Conservation (phyloP, 331 rosid species). For the Quercus tomentella region DNA sequence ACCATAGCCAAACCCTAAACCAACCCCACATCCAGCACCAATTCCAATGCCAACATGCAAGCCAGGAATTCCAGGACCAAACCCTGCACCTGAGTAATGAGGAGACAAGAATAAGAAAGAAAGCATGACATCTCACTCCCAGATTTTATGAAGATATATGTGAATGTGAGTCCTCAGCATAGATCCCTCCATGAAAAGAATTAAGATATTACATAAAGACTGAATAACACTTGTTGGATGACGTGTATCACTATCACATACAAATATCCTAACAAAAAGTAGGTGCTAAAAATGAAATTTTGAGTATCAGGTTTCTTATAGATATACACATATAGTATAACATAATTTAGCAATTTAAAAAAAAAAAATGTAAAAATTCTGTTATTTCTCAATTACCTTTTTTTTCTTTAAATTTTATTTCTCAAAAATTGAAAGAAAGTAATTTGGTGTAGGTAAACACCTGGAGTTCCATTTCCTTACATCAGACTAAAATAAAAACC, state of each 20-base stretch:
- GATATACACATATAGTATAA: not conserved
- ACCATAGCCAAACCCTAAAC: conserved; percentile 91
- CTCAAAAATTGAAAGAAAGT: not conserved
- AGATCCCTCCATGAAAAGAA: not conserved
- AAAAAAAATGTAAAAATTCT: not conserved
- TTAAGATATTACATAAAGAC: not conserved
- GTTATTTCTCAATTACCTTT: not conserved
- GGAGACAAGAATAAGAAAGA: not conserved
- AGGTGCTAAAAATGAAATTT: not conserved
- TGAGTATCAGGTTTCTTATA: not conserved
- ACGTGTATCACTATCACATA: not conserved
- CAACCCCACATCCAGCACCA: conserved; percentile 92
- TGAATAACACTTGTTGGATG: not conserved
- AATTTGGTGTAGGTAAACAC: not conserved
- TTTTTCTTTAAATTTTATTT: not conserved
- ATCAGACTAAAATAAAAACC: not conserved
- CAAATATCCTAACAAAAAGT: not conserved
- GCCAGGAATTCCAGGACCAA: conserved; percentile 94
- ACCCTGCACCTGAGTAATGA: conserved; percentile 59
- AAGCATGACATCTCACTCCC: not conserved
- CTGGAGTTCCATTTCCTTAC: not conserved
- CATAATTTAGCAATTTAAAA: not conserved
- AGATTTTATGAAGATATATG: not conserved
- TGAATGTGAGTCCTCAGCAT: not conserved
- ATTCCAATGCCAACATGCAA: conserved; percentile 74